Evolutionary conservation across 441 rosid genomes (phyloP).

Genomic region (Aleurites moluccanus): DNA sequence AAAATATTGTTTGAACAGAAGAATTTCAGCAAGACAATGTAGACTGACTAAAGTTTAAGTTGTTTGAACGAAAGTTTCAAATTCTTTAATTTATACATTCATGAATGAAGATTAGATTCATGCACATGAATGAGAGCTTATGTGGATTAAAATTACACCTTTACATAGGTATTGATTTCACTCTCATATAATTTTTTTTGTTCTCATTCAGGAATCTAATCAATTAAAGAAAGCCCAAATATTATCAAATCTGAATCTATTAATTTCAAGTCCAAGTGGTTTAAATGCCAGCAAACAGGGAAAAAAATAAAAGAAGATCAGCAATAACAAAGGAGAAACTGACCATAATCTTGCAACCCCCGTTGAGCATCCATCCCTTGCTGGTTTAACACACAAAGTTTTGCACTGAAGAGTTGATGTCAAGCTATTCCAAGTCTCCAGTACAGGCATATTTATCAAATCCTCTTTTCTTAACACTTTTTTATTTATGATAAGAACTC

Average conservation of each 20-base stretch:
- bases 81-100: neutral
- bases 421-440: slow-evolving; percentile 61
- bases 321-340: slow-evolving; percentile 21
- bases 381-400: slow-evolving; percentile 89
- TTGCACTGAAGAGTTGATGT: slow-evolving; percentile 65
- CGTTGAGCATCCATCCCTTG: slow-evolving; percentile 96
- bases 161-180: neutral
- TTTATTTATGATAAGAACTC: slow-evolving; percentile 86
- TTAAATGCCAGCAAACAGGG: neutral
- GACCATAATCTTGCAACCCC: slow-evolving; percentile 97
- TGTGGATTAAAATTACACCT: neutral
- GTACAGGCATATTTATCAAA: slow-evolving; percentile 48
- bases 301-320: neutral
- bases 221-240: neutral
- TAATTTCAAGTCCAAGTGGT: neutral
- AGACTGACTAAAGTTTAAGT: neutral
- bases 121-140: neutral
- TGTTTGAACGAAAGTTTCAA: neutral
- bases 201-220: neutral
- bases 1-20: neutral
- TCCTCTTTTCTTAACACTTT: slow-evolving; percentile 64
- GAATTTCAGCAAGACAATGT: neutral
- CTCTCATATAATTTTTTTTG: neutral
- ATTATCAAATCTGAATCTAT: neutral
- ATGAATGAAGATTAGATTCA: neutral